Base-by-base conservation (phyloP, 2,329 filamentous ascomycete species). In the Tolypocladium paradoxum region DNA sequence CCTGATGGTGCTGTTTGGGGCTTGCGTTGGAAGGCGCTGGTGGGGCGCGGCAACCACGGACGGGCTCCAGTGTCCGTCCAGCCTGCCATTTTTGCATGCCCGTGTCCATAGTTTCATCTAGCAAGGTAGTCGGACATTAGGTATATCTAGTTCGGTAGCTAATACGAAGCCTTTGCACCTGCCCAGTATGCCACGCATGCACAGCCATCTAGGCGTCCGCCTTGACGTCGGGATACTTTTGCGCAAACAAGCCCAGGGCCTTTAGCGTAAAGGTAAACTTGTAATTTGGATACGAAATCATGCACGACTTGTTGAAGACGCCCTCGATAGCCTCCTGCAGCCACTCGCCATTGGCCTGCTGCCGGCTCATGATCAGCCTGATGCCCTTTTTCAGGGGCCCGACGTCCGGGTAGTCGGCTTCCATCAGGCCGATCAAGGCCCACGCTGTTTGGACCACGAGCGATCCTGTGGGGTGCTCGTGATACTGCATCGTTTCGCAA, bases 241-340 rank as follows among this genome's bases (percentile, higher is more conserved):
- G 79, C 5, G 86, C 83, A 75, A 90, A 99, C 82, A 96, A 86
- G 6, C 93, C 93, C 58, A 99, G 69, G 2, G 93, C 93, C 73
- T 95, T 95, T 66, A 97, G 87, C 1, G 92, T 85, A 70, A 96
- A 99, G 54, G 87, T 88, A 68, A 96, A 93, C 75, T 97, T 99
- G 77, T 99, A 99, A 76, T 99, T 99, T 45, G 92, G 92, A 65
- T 99, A 99, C 0, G 90, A 93, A 59, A 99, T 99, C 90, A 96
- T 97, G 76, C 92, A 97, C 64, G 85, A 93, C 76, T 96, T 96
- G 73, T 99, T 99, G 73, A 99, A 99, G 12, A 99, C 93, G 2
- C 93, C 93, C 69, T 99, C 93, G 62, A 99, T 97, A 1, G 87
- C 85, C 70, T 97, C 93, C 67, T 96, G 91, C 60, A 88, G 67